A percentile compares a stretch with the other conserved stretches of the same genome.
Conservation (phyloP, 768 basidiomycete genomes). For the Lyophyllum shimeji region DNA sequence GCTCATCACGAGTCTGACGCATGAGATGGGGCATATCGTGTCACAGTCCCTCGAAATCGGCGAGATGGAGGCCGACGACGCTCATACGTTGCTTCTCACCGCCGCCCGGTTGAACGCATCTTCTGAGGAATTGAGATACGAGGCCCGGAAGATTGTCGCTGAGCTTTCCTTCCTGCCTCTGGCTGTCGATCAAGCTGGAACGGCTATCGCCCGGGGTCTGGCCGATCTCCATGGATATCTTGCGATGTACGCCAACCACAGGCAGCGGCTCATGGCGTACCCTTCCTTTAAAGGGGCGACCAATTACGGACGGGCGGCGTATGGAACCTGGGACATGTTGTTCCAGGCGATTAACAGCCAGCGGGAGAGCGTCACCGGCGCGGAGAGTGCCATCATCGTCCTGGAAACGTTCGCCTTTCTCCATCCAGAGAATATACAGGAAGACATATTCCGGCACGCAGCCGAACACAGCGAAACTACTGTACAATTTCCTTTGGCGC, state of each 20-base stretch:
- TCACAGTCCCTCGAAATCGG: background rate
- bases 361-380: background rate
- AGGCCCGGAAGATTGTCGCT: background rate
- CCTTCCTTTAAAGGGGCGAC: background rate
- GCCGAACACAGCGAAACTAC: background rate
- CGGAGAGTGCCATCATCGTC: background rate
- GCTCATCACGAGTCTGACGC: background rate
- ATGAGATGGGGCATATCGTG: background rate
- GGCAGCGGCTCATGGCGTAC: background rate
- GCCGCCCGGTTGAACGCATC: background rate
- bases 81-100: background rate
- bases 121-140: background rate
- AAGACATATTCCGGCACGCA: background rate
- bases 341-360: background rate
- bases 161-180: background rate
- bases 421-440: background rate
- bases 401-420: background rate
- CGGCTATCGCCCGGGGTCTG: background rate
- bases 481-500: background rate
- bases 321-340: background rate
- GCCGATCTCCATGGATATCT: background rate
- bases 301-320: background rate
- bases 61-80: background rate
- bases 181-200: background rate
- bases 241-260: background rate